phyloP scores from a whole-genome alignment of 257 asterid species.

The Apocynum venetum region DNA sequence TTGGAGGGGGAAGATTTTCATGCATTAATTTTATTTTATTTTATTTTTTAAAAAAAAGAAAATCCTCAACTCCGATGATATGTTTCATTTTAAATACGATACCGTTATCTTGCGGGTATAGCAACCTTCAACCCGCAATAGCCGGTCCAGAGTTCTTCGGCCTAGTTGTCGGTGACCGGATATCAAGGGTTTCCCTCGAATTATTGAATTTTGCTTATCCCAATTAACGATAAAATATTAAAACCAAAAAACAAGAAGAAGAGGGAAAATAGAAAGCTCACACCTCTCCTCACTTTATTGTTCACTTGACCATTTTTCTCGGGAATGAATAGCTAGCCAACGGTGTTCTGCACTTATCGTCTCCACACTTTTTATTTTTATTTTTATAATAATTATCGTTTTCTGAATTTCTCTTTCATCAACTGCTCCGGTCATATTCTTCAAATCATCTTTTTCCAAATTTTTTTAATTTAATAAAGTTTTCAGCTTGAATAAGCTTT shows the following conservation, averaged over 20 bases:
- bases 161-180: slow-evolving; percentile 52
- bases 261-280: not conserved
- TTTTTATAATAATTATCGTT: not conserved
- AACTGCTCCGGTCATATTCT: slow-evolving; percentile 11
- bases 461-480: not conserved
- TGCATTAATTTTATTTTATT: too few species aligned
- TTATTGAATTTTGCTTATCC: slow-evolving; percentile 18
- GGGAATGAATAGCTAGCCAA: slow-evolving; percentile 17
- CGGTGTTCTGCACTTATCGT: not conserved
- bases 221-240: not conserved
- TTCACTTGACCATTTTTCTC: not conserved
- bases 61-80: too few species aligned
- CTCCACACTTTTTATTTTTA: not conserved
- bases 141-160: slow-evolving; percentile 41
- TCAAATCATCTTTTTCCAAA: slow-evolving; percentile 5
- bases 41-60: too few species aligned
- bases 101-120: not conserved
- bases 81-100: not conserved
- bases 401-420: not conserved
- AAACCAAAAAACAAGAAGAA: not conserved
- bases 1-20: too few species aligned
- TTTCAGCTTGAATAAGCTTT: slow-evolving; percentile 20
- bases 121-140: slow-evolving; percentile 35
- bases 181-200: slow-evolving; percentile 46
- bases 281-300: not conserved